Percentiles rank a stretch among this genome's conserved stretches.
Evolutionary conservation across 805 yeast genomes (phyloP).

Genomic region (Ogataea populi-albae): DNA sequence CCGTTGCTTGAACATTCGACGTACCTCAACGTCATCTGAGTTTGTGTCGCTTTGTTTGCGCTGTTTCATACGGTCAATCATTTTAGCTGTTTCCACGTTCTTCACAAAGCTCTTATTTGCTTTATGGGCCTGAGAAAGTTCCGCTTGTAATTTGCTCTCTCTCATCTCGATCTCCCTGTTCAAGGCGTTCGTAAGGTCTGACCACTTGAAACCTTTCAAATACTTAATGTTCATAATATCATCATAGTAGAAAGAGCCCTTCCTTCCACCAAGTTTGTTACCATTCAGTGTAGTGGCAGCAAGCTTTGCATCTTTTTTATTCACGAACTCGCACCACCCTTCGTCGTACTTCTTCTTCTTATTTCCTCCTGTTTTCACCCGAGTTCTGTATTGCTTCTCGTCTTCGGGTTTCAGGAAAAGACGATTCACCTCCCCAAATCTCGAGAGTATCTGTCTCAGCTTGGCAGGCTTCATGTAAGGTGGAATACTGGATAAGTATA

Average conservation of each 20-base stretch:
- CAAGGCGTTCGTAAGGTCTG: constrained; percentile 88
- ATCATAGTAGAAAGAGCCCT: constrained; percentile 87
- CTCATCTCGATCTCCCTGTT: constrained; percentile 86
- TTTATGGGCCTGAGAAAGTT: constrained; percentile 83
- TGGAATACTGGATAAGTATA: constrained; percentile 87
- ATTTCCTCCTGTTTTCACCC: constrained; percentile 89
- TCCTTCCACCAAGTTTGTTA: constrained; percentile 86
- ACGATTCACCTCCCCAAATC: constrained; percentile 88
- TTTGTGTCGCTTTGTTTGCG: constrained; percentile 38
- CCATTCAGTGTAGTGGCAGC: constrained; percentile 87
- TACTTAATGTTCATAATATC: constrained; percentile 91
- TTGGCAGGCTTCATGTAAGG: constrained; percentile 97
- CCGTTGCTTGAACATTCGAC: constrained; percentile 70
- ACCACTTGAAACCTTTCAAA: constrained; percentile 91
- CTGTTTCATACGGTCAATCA: constrained; percentile 63
- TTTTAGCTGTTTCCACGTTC: constrained; percentile 83
- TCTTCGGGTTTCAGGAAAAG: constrained; percentile 86
- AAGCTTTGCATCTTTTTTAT: constrained; percentile 82
- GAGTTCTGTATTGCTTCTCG: constrained; percentile 52
- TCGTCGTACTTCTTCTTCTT: constrained; percentile 84
- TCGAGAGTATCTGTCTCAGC: constrained; percentile 70
- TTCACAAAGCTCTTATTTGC: constrained; percentile 79
- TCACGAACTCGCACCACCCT: constrained; percentile 94
- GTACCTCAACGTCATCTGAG: constrained; percentile 31
- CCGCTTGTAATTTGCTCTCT: constrained; percentile 83